Percentiles rank a stretch among this genome's conserved stretches.
Conservation (phyloP, 2,329 filamentous ascomycete genomes). For the Penicillium sp. region DNA sequence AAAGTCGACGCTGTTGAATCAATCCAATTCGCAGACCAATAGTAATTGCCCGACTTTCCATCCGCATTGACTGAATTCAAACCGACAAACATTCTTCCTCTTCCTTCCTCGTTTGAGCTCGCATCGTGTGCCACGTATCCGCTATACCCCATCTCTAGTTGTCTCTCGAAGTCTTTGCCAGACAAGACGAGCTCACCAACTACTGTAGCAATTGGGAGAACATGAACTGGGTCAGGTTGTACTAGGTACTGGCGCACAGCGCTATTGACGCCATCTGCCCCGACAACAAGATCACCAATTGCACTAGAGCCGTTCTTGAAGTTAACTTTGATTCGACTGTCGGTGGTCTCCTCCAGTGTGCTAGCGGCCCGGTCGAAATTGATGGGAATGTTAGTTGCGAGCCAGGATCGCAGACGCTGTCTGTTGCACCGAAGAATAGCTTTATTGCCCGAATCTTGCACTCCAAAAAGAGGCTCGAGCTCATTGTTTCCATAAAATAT, state of each 20-base stretch:
- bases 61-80: neutral
- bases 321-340: neutral
- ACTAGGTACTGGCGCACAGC: neutral
- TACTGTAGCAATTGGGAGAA: neutral
- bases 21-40: neutral
- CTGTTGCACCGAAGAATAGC: neutral
- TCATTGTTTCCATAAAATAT: neutral
- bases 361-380: neutral
- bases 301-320: neutral
- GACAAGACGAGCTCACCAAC: neutral
- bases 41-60: neutral
- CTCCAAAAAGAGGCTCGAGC: neutral
- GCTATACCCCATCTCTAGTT: neutral
- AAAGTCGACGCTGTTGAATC: neutral
- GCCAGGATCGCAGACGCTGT: neutral
- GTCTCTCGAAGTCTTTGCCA: neutral
- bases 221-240: neutral
- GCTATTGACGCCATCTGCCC: neutral
- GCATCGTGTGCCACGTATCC: neutral
- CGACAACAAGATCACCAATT: neutral
- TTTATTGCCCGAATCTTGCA: neutral
- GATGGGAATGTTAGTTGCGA: neutral
- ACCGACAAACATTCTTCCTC: neutral
- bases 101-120: neutral
- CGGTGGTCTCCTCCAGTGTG: neutral